Conservation (phyloP, 805 yeast species). For the Yarrowia alimentaria region DNA sequence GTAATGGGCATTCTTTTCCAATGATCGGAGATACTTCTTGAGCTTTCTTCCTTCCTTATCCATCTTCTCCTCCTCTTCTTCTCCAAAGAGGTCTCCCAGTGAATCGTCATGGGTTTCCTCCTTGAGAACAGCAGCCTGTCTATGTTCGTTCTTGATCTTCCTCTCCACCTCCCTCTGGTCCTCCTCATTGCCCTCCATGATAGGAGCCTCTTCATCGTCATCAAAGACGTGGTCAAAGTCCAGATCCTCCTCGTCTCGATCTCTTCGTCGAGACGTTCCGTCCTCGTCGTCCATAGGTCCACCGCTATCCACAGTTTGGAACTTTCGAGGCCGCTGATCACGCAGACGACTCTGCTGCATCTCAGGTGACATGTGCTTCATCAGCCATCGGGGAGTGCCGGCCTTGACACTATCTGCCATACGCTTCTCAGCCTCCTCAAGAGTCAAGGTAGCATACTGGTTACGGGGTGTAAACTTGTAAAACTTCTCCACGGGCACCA, state of each 20-base stretch:
- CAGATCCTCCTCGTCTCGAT: slow-evolving; percentile 84
- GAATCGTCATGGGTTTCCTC: slow-evolving; percentile 57
- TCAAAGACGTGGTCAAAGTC: slow-evolving; percentile 97
- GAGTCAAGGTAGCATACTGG: slow-evolving; percentile 86
- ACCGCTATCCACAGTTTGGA: slow-evolving; percentile 51
- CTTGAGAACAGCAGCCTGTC: slow-evolving; percentile 68
- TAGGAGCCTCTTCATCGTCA: slow-evolving; percentile 98
- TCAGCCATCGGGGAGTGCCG: slow-evolving; percentile 88
- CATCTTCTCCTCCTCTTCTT: slow-evolving; percentile 69
- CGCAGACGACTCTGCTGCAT: slow-evolving; percentile 53
- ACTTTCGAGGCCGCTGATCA: slow-evolving; percentile 43
- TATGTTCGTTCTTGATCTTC: slow-evolving; percentile 41
- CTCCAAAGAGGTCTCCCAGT: slow-evolving; percentile 47
- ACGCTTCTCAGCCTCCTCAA: slow-evolving; percentile 94
- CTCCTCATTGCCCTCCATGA: slow-evolving; percentile 92
- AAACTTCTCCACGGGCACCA: slow-evolving; percentile 94
- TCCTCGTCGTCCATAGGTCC: slow-evolving; percentile 42
- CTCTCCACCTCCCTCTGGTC: slow-evolving; percentile 86
- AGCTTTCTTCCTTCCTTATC: slow-evolving; percentile 89
- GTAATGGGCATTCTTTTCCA: slow-evolving; percentile 82
- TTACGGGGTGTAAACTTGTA: slow-evolving; percentile 92
- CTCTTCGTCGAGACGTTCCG: slow-evolving; percentile 46
- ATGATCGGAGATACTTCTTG: slow-evolving; percentile 75
- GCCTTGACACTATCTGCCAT: slow-evolving; percentile 66
- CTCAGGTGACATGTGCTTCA: slow-evolving; percentile 77